Percentiles rank a stretch among this genome's conserved stretches.
Evolutionary conservation across 2,329 filamentous ascomycete genomes (phyloP).

Genomic region (Aspergillus sp.): DNA sequence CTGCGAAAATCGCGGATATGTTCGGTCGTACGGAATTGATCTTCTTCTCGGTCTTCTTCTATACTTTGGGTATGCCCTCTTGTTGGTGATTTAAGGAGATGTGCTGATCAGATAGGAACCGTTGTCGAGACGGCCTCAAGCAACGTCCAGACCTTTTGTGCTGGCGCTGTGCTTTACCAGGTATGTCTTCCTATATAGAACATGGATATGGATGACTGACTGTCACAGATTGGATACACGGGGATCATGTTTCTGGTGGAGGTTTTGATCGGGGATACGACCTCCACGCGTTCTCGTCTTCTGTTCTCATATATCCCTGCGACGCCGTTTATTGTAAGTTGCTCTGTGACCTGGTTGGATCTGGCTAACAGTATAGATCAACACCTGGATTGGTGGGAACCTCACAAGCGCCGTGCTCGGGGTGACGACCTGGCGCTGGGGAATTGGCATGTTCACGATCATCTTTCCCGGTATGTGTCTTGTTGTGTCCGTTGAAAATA

Average conservation of each 20-base stretch:
- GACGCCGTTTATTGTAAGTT: slow-evolving; percentile 53
- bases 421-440: slow-evolving; percentile 60
- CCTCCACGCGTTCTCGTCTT: slow-evolving; percentile 62
- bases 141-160: slow-evolving; percentile 54
- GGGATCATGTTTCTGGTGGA: slow-evolving; percentile 61
- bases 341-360: too few species aligned
- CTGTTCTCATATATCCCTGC: slow-evolving; percentile 66
- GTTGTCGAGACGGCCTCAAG: slow-evolving; percentile 56
- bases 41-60: slow-evolving; percentile 56
- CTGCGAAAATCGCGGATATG: slow-evolving; percentile 63
- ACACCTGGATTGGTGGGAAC: slow-evolving; percentile 64
- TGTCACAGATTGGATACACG: slow-evolving; percentile 59
- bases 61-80: slow-evolving; percentile 45
- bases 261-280: slow-evolving; percentile 64
- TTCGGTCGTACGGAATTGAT: slow-evolving; percentile 63
- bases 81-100: background rate
- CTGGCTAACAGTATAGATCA: slow-evolving; percentile 41
- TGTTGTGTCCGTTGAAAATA: background rate
- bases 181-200: slow-evolving; percentile 14
- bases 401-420: slow-evolving; percentile 53
- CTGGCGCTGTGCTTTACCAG: slow-evolving; percentile 61
- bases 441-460: slow-evolving; percentile 64
- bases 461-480: slow-evolving; percentile 51
- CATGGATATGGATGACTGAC: background rate
- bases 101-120: slow-evolving; percentile 39